Percentiles rank a stretch among this genome's conserved stretches.
Conservation (phyloP, 441 rosid species). For the Brassica balearica region DNA sequence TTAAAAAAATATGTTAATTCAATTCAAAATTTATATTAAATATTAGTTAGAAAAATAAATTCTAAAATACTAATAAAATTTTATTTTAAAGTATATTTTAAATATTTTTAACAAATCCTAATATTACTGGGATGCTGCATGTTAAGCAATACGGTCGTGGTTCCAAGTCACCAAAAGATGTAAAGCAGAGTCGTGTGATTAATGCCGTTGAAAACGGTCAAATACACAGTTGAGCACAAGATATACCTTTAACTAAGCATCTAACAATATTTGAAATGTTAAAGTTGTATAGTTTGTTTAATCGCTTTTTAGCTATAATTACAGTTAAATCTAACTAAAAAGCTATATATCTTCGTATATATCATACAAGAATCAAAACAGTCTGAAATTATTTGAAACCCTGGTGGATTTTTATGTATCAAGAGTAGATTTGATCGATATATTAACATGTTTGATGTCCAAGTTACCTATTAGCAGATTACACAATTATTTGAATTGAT, state of each 20-base stretch:
- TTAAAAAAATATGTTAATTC: no score
- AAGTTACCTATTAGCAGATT: background rate
- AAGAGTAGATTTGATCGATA: background rate
- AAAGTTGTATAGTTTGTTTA: background rate
- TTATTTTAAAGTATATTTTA: no score
- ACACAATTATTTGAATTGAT: background rate
- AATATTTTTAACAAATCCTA: no score
- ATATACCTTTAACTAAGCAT: background rate
- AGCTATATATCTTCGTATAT: background rate
- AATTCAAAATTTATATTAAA: no score
- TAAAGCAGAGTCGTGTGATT: background rate
- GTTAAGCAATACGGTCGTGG: conserved; percentile 24
- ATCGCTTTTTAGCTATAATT: background rate
- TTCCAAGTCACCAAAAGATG: conserved; percentile 8
- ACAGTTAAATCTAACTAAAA: background rate
- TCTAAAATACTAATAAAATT: no score
- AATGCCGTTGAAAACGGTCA: background rate
- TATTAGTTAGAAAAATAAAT: no score
- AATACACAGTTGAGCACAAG: background rate
- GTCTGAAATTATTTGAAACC: background rate
- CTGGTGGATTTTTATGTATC: background rate
- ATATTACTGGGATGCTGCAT: conserved; percentile 32
- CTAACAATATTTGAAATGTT: background rate
- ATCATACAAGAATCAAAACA: background rate
- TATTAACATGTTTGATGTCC: background rate